Evolutionary conservation across 2,329 filamentous ascomycete genomes (phyloP), one percentile per base, ranked within the genome.

Genomic region (Mariannaea sp.): DNA sequence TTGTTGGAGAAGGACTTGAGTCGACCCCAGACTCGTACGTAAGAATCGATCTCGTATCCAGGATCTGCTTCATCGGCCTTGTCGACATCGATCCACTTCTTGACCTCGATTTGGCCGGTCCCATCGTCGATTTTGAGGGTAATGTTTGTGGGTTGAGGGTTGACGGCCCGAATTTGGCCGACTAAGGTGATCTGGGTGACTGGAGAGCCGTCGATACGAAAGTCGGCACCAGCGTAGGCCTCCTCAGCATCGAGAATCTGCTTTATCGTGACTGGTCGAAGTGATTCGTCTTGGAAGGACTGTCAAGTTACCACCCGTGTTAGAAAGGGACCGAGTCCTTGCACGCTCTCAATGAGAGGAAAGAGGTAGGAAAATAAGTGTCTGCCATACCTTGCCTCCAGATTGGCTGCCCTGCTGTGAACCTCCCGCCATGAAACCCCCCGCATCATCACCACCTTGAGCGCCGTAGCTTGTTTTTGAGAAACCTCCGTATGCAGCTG

Each of bases 61-160:
- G 77, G 70, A 59, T 77, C 75, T 22, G 71, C 67, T 13, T 72
- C 71, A n/a, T 74, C 73, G 30, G 75, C 69, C 68, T 80, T 81
- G 68, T 85, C 83, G 61, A 80, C 75, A 73, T 93, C 88, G 52
- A 89, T 80, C 88, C 89, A 96, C 71, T 89, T 86, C 77, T 94
- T 95, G 62, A 91, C 92, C 73, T 99, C 95, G 65, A 97, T 87
- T 57, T 86, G 81, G 55, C 91, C 92, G 1, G 95, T 99, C 70
- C 94, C 94, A 73, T 99, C 94, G 75, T 99, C 94, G 65, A 99
- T 79, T 67, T 87, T 89, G 81, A 95, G 96, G 39, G 90, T 96
- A 62, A 92, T 86, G 76, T 96, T 95, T 62, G 93, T 97, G 33
- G 88, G 83, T 76, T 96, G 91, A n/a, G 83, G 82, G 69, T 85